Percentiles rank a stretch among this genome's conserved stretches.
Conservation (phyloP, 371 early-diverging fungal genomes). For the Paraphysoderma sedebokerense region DNA sequence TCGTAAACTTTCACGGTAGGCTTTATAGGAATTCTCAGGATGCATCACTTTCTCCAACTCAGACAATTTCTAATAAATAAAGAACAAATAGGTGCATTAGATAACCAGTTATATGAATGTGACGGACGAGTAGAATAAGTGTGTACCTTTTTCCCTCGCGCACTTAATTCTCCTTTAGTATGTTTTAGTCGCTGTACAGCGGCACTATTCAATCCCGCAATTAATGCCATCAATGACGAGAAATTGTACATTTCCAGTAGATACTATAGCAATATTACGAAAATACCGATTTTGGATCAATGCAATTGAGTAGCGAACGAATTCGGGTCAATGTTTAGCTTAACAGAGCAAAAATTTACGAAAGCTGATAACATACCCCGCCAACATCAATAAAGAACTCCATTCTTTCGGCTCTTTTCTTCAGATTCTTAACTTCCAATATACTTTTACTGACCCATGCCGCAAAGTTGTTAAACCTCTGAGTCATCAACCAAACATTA, state of each 20-base stretch:
- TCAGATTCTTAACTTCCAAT: conserved; percentile 6
- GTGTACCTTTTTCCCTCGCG: conserved; percentile 6
- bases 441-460: conserved; percentile 9
- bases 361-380: background rate
- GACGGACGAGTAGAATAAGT: background rate
- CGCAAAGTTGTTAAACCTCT: conserved; percentile 13
- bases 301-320: no score
- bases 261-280: background rate
- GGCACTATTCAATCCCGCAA: conserved; percentile 19
- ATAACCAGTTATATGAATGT: no score
- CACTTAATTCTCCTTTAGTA: conserved; percentile 8
- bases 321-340: background rate
- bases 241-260: conserved; percentile 13
- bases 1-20: conserved; percentile 5
- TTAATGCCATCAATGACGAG: conserved; percentile 16
- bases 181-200: conserved; percentile 12
- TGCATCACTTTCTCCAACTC: conserved; percentile 12
- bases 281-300: no score
- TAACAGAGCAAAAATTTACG: no score
- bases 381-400: conserved; percentile 11
- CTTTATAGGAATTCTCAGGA: conserved; percentile 7
- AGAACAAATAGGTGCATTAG: no score
- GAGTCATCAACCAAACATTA: conserved; percentile 7
- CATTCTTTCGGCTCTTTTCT: conserved; percentile 8
- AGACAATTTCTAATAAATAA: conserved; percentile 1